A percentile compares a stretch with the other conserved stretches of the same genome.
phyloP scores from a whole-genome alignment of 305 asterid species.

The Fraxinus baroniana region DNA sequence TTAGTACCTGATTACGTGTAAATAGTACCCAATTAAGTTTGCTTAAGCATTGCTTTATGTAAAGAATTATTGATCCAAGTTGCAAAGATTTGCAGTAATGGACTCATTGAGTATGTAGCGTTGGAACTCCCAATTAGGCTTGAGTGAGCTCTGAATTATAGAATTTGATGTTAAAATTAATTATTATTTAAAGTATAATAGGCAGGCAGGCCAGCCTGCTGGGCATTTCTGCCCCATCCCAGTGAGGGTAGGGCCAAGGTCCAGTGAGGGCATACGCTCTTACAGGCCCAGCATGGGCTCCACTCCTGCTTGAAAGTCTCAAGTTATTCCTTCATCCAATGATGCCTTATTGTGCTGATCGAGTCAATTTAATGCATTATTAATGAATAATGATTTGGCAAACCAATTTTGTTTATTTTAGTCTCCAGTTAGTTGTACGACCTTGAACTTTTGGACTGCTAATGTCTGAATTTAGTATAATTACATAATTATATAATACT shows the following conservation, averaged over 20 bases:
- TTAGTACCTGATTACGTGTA: not conserved
- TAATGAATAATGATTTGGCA: not conserved
- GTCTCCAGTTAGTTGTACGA: not conserved
- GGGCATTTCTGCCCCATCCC: not conserved
- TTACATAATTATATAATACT: not conserved
- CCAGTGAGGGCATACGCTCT: not conserved
- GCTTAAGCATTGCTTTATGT: not conserved
- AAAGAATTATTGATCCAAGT: not conserved
- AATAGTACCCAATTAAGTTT: not conserved
- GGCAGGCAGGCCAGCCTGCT: not conserved
- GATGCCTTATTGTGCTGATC: not conserved
- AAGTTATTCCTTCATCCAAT: not conserved
- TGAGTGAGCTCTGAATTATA: not conserved
- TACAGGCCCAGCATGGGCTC: not conserved
- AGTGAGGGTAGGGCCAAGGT: not conserved
- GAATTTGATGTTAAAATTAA: not conserved
- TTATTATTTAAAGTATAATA: too few species aligned
- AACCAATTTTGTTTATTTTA: not conserved
- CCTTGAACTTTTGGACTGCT: not conserved
- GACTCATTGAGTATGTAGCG: not conserved
- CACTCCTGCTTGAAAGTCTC: not conserved
- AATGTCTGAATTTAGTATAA: not conserved
- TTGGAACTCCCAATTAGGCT: not conserved
- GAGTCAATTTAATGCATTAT: not conserved
- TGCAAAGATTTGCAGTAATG: not conserved